Evolutionary conservation across 2,329 filamentous ascomycete genomes (phyloP).

Genomic region (Fusarium tricinctum): DNA sequence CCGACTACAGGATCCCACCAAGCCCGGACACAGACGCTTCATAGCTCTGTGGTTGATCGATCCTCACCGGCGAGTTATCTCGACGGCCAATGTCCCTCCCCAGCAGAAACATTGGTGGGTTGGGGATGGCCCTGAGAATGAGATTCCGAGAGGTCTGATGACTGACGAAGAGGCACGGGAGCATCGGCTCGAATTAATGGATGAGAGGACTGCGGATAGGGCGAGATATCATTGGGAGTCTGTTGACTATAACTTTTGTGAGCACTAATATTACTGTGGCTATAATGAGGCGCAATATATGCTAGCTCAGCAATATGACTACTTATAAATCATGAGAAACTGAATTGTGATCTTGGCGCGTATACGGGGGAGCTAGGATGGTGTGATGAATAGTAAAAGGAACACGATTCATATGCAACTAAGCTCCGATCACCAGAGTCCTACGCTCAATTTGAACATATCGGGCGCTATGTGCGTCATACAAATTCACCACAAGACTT

Average conservation of each 20-base stretch:
- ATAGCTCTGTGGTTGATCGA: constrained; percentile 13
- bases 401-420: no score
- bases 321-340: neutral
- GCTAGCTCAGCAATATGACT: no score
- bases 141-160: neutral
- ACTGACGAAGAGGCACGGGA: neutral
- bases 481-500: neutral
- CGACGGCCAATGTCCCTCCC: constrained; percentile 3
- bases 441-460: neutral
- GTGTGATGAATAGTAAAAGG: no score
- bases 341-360: no score
- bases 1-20: neutral
- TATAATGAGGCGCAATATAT: no score
- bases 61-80: constrained; percentile 1
- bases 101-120: constrained; percentile 2
- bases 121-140: no score
- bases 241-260: constrained; percentile 1
- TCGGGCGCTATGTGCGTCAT: neutral
- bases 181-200: constrained; percentile 3
- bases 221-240: rapidly evolving
- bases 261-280: neutral
- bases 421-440: neutral
- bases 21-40: constrained; percentile 2
- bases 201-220: constrained; percentile 6
- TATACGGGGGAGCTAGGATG: no score